Base-by-base conservation (phyloP, 352 stramenopile species). In the Paralagenidium karlingii region DNA sequence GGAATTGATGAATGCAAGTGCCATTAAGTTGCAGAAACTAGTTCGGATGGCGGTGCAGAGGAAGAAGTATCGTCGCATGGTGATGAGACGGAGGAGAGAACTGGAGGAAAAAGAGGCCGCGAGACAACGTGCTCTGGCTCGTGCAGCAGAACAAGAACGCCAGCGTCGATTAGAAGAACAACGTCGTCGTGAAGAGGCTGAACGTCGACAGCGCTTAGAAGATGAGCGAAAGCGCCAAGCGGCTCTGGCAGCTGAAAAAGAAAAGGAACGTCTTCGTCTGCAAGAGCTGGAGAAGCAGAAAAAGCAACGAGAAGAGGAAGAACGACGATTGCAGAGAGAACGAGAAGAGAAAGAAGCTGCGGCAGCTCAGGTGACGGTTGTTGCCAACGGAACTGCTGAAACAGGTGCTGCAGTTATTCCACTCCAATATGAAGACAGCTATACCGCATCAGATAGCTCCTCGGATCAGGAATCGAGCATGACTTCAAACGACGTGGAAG, bases 401-500 rank as follows among this genome's bases (percentile, higher is more conserved):
- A 15, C 51, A 51, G 21, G 9, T 26, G 15, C 32, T 49, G 10
- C n/a, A n/a, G n/a, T n/a, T n/a, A n/a, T n/a, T n/a, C 45, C 51
- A 13, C 47, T 54, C 5, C 66, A 83, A 51, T 81, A 69, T 49
- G 63, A 58, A 2, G 70, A 80, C 47, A 83, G 69, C 49, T 68
- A 78, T 19, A 85, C 70, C 0, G 71, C 67, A 3, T 89, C 75
- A 21, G 83, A 69, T 3, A 58, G 75, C 12, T 82, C 59, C 18
- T 87, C 74, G 11, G n/a, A n/a, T n/a, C 73, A 60, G 2, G 58
- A 73, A 19, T 66, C 60, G 9, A 84, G 69, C 0, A 33, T 84
- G 33, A 69, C 63, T 1, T 85, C 69, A 8, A 79, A 89, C 39
- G 75, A 86, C 34, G 66, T 83, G 13, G 75, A 85, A 53, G 69